Conservation (phyloP, 208 protist species). For the Crithidia fasciculata region DNA sequence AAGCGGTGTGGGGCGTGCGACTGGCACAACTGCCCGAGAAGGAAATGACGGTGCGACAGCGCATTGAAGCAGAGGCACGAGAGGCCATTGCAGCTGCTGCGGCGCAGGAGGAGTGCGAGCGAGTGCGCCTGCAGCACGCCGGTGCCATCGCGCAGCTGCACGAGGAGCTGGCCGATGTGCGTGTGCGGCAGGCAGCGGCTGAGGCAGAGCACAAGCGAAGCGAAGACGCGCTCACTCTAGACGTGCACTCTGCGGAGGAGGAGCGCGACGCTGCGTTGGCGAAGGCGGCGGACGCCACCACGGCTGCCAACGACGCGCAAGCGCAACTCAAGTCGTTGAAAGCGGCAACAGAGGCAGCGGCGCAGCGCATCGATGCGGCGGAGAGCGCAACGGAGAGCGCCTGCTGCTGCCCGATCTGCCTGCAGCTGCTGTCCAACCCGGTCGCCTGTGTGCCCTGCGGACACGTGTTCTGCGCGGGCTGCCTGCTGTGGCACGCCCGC, state of each 20-base stretch:
- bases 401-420: conserved; percentile 74
- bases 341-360: conserved; percentile 36
- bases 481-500: conserved; percentile 54
- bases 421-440: conserved; percentile 62
- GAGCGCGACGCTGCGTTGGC: not conserved
- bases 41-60: not conserved
- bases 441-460: conserved; percentile 87
- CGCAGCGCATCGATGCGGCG: conserved; percentile 61
- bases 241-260: conserved; percentile 2
- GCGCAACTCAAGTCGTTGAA: conserved; percentile 20
- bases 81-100: not conserved
- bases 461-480: conserved; percentile 80
- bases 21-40: not conserved
- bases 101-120: not conserved
- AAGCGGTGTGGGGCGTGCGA: not conserved
- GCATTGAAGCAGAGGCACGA: not conserved
- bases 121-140: not conserved
- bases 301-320: conserved; percentile 7
- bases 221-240: not conserved
- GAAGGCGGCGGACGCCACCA: conserved; percentile 1
- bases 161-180: not conserved
- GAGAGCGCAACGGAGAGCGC: conserved; percentile 83
- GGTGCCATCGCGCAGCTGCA: not conserved
- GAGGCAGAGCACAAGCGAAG: not conserved
- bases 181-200: not conserved